Conservation (phyloP, 2,329 filamentous ascomycete genomes). For the Neonectria ditissima region DNA sequence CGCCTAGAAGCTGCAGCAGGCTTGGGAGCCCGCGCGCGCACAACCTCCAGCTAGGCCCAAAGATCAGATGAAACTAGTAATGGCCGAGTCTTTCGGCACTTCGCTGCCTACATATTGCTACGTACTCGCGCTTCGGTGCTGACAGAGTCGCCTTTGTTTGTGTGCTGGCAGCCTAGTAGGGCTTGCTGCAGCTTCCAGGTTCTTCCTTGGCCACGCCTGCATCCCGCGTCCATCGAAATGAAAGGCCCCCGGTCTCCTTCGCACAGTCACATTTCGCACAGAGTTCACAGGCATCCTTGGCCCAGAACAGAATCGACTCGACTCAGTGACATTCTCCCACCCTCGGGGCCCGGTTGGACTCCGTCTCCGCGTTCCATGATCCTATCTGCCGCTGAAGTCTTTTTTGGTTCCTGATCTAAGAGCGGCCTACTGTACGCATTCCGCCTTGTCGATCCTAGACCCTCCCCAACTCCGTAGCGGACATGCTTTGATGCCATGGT, state of each 20-base stretch:
- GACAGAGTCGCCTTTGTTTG: constrained; percentile 15
- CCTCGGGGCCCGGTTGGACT: background rate
- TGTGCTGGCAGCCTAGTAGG: constrained; percentile 5
- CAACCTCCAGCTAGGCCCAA: constrained; percentile 5
- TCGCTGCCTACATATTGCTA: too few relatives aligned
- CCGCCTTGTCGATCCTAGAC: constrained; percentile 17
- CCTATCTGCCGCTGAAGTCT: constrained; percentile 1
- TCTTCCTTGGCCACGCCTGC: constrained; percentile 22
- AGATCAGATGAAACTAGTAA: constrained; percentile 12
- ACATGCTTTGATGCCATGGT: constrained; percentile 1
- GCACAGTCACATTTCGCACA: background rate
- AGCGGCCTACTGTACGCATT: background rate
- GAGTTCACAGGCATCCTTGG: background rate
- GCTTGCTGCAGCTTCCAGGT: constrained; percentile 12
- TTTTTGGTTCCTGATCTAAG: constrained; percentile 16
- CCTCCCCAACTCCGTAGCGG: background rate
- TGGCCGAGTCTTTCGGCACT: constrained; percentile 3
- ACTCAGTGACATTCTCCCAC: constrained; percentile 7
- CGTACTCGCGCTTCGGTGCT: background rate
- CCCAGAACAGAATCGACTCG: background rate
- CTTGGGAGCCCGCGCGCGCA: constrained; percentile 1
- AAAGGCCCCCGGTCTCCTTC: constrained; percentile 14
- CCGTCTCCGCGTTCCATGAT: constrained; percentile 2
- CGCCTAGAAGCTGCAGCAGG: constrained; percentile 13
- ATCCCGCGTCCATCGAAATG: constrained; percentile 20